Conservation (phyloP, 2,329 filamentous ascomycete species). For the Nannizziopsis arthrosporioides region DNA sequence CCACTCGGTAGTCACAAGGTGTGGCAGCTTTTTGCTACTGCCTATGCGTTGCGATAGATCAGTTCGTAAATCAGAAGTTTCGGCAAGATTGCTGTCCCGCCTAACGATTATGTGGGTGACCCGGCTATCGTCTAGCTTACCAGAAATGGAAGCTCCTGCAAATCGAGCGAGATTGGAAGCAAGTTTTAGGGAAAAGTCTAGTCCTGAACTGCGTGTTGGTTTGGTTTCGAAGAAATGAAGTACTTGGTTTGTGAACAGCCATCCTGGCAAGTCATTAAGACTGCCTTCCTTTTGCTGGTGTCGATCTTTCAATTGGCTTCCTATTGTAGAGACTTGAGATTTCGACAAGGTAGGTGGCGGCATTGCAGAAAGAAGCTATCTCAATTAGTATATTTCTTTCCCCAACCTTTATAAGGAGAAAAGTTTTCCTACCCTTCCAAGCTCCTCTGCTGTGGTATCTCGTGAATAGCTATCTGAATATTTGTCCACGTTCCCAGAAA, state of each 20-base stretch:
- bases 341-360: conserved; percentile 17
- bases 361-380: conserved; percentile 35
- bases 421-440: conserved; percentile 36
- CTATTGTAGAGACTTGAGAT: conserved; percentile 40
- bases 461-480: conserved; percentile 76
- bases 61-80: conserved; percentile 27
- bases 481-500: conserved; percentile 55
- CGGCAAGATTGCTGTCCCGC: conserved; percentile 36
- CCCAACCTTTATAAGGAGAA: neutral
- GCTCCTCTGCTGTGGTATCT: conserved; percentile 53
- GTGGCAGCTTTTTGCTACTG: conserved; percentile 44
- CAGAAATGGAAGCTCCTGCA: conserved; percentile 50
- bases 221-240: conserved; percentile 30
- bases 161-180: conserved; percentile 54
- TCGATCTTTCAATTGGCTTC: conserved; percentile 45
- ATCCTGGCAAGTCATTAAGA: conserved; percentile 29
- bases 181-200: conserved; percentile 28
- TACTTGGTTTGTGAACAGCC: conserved; percentile 39
- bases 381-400: neutral
- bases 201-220: neutral
- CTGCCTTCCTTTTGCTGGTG: conserved; percentile 37
- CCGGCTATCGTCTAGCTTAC: conserved; percentile 39
- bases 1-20: conserved; percentile 62
- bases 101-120: conserved; percentile 66
- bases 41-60: conserved; percentile 19